These are phyloP conservation scores for Irpex sp. DNA, from an alignment of 1,284 basidiomycete species.

Conservation along the genomic window DNA sequence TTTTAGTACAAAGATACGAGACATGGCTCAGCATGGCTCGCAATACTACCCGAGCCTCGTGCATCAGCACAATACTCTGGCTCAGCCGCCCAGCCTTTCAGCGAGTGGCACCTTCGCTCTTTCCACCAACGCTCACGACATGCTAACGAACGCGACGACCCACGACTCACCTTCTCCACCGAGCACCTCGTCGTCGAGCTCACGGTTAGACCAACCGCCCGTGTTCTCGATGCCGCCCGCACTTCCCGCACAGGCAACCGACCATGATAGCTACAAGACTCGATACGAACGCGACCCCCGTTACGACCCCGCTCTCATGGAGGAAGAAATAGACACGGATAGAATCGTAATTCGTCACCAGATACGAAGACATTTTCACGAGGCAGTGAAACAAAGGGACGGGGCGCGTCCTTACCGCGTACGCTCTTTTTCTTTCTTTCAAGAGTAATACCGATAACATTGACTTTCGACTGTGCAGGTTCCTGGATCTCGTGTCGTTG, in stretches of 20 bases:
- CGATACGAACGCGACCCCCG: not conserved
- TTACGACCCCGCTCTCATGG: not conserved
- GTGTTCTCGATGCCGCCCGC: not conserved
- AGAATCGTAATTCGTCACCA: not conserved
- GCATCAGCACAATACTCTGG: not conserved
- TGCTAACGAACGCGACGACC: not conserved
- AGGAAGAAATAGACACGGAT: not conserved
- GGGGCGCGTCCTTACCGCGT: not conserved
- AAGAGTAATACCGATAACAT: not conserved
- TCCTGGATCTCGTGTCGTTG: not conserved
- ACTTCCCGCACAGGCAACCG: not conserved
- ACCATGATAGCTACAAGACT: not conserved
- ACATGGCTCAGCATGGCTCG: not conserved
- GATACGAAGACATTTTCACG: not conserved
- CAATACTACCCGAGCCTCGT: constrained; percentile 1
- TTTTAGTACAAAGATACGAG: not conserved
- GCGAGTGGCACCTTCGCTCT: constrained; percentile 1
- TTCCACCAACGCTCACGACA: not conserved
- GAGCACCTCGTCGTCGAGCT: constrained; percentile 1
- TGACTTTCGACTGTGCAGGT: not conserved
- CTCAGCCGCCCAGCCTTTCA: not conserved
- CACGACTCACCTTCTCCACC: not conserved
- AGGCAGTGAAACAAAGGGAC: not conserved
- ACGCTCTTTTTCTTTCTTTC: not conserved
- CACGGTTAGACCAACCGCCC: not conserved